Percentiles rank a stretch among this genome's conserved stretches.
phyloP scores from a whole-genome alignment of 805 yeast genomes.

The Saccharomycopsis javanensis region DNA sequence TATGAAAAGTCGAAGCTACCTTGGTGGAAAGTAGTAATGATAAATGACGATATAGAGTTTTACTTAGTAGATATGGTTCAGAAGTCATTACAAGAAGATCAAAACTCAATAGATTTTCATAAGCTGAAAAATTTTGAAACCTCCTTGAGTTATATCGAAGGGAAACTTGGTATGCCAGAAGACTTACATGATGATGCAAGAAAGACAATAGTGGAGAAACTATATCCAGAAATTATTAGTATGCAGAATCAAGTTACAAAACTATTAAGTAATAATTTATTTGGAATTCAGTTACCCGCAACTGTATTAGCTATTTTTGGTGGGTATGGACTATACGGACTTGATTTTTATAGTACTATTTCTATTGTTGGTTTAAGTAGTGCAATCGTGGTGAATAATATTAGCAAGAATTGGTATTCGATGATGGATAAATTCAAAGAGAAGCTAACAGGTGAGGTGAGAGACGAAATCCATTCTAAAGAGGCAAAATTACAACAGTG shows the following conservation, averaged over 20 bases:
- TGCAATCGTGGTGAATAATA: slow-evolving; percentile 14
- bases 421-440: slow-evolving; percentile 9
- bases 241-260: slow-evolving; percentile 10
- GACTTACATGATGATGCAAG: neutral
- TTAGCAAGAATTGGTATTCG: slow-evolving; percentile 8
- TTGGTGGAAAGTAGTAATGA: slow-evolving; percentile 15
- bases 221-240: slow-evolving; percentile 7
- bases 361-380: slow-evolving; percentile 9
- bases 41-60: slow-evolving; percentile 16
- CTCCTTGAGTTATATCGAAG: slow-evolving; percentile 13
- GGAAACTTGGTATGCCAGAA: slow-evolving; percentile 7
- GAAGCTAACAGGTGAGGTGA: neutral
- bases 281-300: slow-evolving; percentile 16
- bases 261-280: slow-evolving; percentile 9
- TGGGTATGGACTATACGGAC: slow-evolving; percentile 15
- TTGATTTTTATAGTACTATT: slow-evolving; percentile 9
- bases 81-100: neutral
- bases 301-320: slow-evolving; percentile 7
- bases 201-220: neutral
- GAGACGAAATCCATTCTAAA: slow-evolving; percentile 7
- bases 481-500: slow-evolving; percentile 2
- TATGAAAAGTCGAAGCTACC: slow-evolving; percentile 7
- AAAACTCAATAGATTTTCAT: neutral
- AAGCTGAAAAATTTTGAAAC: slow-evolving; percentile 6
- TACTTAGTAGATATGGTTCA: slow-evolving; percentile 16